phyloP scores from a whole-genome alignment of 2,329 filamentous ascomycete species.

The Fusarium nodosum region DNA sequence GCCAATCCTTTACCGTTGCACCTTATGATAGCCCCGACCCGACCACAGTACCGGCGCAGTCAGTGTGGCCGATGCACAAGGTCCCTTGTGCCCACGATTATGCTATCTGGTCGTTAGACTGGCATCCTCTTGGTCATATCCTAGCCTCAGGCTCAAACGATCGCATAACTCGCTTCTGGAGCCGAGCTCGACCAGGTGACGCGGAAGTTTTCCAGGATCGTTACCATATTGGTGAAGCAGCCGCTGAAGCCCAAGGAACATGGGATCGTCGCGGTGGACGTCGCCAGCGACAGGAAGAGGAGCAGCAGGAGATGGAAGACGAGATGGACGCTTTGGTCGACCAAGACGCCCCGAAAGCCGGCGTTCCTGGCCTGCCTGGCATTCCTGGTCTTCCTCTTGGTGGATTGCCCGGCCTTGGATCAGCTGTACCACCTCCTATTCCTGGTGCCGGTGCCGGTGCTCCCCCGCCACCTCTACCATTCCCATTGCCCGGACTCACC shows the following conservation, averaged over 20 bases:
- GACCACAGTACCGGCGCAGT: constrained; percentile 82
- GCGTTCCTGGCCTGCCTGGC: constrained; percentile 60
- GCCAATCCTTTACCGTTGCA: constrained; percentile 77
- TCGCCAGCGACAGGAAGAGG: constrained; percentile 87
- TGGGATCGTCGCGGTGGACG: constrained; percentile 86
- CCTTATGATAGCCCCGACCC: constrained; percentile 90
- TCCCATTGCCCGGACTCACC: constrained; percentile 65
- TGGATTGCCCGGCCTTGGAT: constrained; percentile 60
- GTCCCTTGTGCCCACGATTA: constrained; percentile 91
- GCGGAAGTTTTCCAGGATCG: constrained; percentile 87
- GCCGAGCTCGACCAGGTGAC: constrained; percentile 88
- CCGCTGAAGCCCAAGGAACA: constrained; percentile 94
- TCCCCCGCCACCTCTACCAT: constrained; percentile 65
- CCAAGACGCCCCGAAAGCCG: constrained; percentile 75
- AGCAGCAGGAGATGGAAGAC: constrained; percentile 93
- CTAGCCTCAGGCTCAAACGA: constrained; percentile 97
- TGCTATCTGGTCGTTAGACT: constrained; percentile 97
- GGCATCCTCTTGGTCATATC: constrained; percentile 96
- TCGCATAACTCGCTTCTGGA: constrained; percentile 97
- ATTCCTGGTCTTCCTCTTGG: constrained; percentile 71
- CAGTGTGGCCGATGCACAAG: constrained; percentile 92
- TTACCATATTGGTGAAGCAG: constrained; percentile 94
- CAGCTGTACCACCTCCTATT: constrained; percentile 59
- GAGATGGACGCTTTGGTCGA: constrained; percentile 94
- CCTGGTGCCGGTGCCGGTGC: constrained; percentile 64